Conservation (phyloP, 805 yeast species). For the Candida anglica region DNA sequence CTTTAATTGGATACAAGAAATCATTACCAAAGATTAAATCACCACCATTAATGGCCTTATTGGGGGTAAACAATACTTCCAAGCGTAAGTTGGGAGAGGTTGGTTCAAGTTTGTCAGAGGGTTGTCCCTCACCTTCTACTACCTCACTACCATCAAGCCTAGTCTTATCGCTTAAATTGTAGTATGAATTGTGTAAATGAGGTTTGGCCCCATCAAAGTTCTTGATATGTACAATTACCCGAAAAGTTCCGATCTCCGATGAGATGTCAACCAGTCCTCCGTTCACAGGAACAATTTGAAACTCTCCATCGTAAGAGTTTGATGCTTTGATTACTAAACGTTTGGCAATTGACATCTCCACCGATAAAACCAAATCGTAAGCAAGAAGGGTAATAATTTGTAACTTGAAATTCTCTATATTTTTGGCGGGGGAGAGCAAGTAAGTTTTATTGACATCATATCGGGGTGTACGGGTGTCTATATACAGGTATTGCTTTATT, state of each 20-base stretch:
- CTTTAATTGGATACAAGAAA: slow-evolving; percentile 54
- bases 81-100: slow-evolving; percentile 27
- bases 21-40: slow-evolving; percentile 69
- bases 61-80: slow-evolving; percentile 40
- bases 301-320: slow-evolving; percentile 16
- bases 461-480: too few relatives aligned
- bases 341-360: slow-evolving; percentile 17
- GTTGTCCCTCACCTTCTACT: slow-evolving; percentile 11
- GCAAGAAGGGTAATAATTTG: too few relatives aligned
- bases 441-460: too few relatives aligned
- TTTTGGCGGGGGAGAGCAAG: too few relatives aligned
- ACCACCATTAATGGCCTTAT: slow-evolving; percentile 41
- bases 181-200: slow-evolving; percentile 31
- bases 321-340: slow-evolving; percentile 31
- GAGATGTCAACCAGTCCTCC: slow-evolving; percentile 29
- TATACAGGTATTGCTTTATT: too few relatives aligned
- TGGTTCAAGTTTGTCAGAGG: slow-evolving; percentile 16
- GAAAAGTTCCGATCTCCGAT: slow-evolving; percentile 35
- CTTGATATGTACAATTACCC: slow-evolving; percentile 39
- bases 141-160: slow-evolving; percentile 18
- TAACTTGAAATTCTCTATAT: too few relatives aligned
- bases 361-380: too few relatives aligned
- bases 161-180: slow-evolving; percentile 23
- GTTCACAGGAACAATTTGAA: slow-evolving; percentile 41
- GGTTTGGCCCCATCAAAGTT: slow-evolving; percentile 42